These are phyloP conservation scores for Thraustotheca clavata DNA, from an alignment of 352 stramenopile genomes.

Conservation along the genomic window DNA sequence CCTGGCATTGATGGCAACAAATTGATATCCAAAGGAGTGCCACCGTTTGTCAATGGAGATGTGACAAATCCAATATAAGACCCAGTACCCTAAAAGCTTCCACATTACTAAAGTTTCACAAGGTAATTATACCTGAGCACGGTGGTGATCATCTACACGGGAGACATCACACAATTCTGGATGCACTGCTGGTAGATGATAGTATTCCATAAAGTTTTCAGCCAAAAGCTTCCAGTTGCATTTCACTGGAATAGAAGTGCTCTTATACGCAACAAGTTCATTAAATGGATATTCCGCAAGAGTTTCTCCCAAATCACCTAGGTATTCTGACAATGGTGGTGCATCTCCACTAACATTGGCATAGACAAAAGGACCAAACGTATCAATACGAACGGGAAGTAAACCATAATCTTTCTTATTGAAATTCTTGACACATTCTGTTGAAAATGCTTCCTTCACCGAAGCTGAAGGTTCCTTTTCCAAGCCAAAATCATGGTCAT, in stretches of 20 bases:
- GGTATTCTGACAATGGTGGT: conserved; percentile 19
- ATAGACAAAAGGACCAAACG: conserved; percentile 24
- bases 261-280: conserved; percentile 23
- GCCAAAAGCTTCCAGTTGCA: conserved; percentile 29
- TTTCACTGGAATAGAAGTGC: conserved; percentile 8
- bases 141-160: conserved; percentile 26
- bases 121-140: conserved; percentile 19
- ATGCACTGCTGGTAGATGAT: conserved; percentile 26
- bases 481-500: background rate
- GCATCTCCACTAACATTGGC: conserved; percentile 22
- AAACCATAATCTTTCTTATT: conserved; percentile 27
- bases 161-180: conserved; percentile 23
- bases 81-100: conserved; percentile 10
- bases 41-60: conserved; percentile 24
- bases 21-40: conserved; percentile 22
- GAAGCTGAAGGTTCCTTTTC: conserved; percentile 7
- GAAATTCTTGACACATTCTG: conserved; percentile 26
- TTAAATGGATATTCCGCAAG: conserved; percentile 24
- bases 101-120: background rate
- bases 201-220: conserved; percentile 32
- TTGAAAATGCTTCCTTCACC: conserved; percentile 23
- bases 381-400: conserved; percentile 23
- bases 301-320: conserved; percentile 21
- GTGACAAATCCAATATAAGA: conserved; percentile 26
- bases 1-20: conserved; percentile 23